These are phyloP conservation scores for Kazachstania sp. DNA, from an alignment of 1,139 yeast species.

Conservation along the genomic window DNA sequence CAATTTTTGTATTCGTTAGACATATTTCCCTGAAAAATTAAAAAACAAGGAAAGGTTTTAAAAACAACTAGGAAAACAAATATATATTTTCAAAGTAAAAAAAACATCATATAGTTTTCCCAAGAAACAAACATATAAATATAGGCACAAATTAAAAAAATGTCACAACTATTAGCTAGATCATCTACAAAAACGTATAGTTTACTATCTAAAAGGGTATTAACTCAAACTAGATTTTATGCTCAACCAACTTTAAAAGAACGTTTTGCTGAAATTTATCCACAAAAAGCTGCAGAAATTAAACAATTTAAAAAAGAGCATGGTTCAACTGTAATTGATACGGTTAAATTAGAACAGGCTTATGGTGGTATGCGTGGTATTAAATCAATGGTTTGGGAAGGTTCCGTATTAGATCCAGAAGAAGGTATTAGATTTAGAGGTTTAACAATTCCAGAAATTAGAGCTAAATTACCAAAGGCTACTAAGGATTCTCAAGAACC, in stretches of 20 bases:
- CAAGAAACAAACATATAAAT: background rate
- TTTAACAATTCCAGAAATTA: conserved; percentile 92
- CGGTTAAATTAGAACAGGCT: conserved; percentile 89
- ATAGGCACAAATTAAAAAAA: background rate
- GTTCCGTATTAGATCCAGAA: conserved; percentile 94
- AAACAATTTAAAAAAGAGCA: conserved; percentile 81
- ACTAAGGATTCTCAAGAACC: conserved; percentile 62
- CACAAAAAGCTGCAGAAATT: conserved; percentile 86
- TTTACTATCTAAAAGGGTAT: conserved; percentile 1
- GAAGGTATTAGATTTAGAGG: conserved; percentile 99
- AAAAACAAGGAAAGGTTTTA: no score
- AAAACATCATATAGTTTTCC: background rate
- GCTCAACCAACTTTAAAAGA: conserved; percentile 66
- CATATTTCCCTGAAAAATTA: no score
- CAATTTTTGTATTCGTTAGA: no score
- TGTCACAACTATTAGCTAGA: conserved; percentile 5
- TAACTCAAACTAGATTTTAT: conserved; percentile 5
- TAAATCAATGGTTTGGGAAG: conserved; percentile 98
- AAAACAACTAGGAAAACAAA: no score
- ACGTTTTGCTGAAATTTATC: conserved; percentile 86
- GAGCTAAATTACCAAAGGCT: conserved; percentile 85
- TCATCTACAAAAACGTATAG: background rate
- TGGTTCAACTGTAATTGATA: conserved; percentile 88
- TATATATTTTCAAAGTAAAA: background rate
- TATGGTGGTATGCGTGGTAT: conserved; percentile 99